Percentiles rank a stretch among this genome's conserved stretches.
These are phyloP conservation scores for Colletotrichum truncatum DNA, from an alignment of 2,329 filamentous ascomycete species.

Conservation along the genomic window DNA sequence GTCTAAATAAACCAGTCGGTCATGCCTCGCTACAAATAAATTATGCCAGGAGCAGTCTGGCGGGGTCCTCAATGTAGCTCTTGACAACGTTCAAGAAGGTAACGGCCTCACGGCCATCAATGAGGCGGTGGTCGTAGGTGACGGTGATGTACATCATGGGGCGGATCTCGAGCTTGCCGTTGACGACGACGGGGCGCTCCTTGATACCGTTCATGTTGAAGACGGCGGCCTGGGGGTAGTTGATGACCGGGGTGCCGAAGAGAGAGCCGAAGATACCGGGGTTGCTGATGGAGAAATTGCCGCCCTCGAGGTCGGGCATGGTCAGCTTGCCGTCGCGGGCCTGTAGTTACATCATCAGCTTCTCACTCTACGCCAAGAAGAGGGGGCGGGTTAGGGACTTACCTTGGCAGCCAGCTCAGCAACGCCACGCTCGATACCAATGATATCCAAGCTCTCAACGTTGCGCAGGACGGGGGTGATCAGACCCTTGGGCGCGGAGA, in stretches of 20 bases:
- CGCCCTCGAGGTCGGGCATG: conserved; percentile 80
- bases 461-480: conserved; percentile 81
- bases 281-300: conserved; percentile 82
- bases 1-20: not conserved
- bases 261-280: conserved; percentile 74
- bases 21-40: conserved; percentile 6
- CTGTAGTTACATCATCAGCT: conserved; percentile 37
- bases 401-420: conserved; percentile 71
- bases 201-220: conserved; percentile 70
- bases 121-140: conserved; percentile 64
- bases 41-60: conserved; percentile 59
- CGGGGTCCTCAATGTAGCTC: conserved; percentile 49
- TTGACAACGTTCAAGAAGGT: conserved; percentile 57
- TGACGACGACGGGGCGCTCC: conserved; percentile 62
- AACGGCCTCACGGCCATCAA: conserved; percentile 68
- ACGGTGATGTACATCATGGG: conserved; percentile 58
- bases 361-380: not conserved
- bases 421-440: conserved; percentile 62
- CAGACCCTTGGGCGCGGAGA: conserved; percentile 75
- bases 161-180: conserved; percentile 59
- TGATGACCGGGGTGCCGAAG: conserved; percentile 74
- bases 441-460: conserved; percentile 57
- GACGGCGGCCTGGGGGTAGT: conserved; percentile 74
- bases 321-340: conserved; percentile 79
- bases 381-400: conserved; percentile 46